phyloP scores from a whole-genome alignment of 331 rosid species.

The Prunus yedoensis region DNA sequence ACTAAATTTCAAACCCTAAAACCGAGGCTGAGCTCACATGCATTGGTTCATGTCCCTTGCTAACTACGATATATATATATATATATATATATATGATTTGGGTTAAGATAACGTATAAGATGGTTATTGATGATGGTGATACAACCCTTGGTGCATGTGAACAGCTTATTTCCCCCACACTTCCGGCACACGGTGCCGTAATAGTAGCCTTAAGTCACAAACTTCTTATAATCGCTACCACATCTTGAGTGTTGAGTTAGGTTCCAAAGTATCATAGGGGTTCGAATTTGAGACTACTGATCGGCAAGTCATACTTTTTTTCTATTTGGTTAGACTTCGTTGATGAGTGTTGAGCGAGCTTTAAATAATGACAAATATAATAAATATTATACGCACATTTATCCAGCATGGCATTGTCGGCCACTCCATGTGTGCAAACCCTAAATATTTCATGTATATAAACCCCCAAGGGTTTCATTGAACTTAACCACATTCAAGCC shows the following conservation, averaged over 20 bases:
- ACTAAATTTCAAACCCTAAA: constrained; percentile 29
- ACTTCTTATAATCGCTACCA: too few species aligned
- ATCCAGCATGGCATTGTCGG: neutral
- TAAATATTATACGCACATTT: neutral
- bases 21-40: constrained; percentile 46
- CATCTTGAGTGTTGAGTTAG: too few species aligned
- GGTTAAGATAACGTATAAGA: neutral
- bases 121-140: neutral
- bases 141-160: constrained; percentile 38
- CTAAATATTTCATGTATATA: neutral
- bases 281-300: too few species aligned
- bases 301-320: fast-evolving
- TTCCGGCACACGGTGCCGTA: neutral
- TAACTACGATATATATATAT: constrained; percentile 10
- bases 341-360: too few species aligned
- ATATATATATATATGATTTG: neutral
- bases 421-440: neutral
- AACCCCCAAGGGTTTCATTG: neutral
- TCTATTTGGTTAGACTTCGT: too few species aligned
- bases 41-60: constrained; percentile 32
- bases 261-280: too few species aligned
- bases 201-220: neutral
- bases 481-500: neutral
- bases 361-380: neutral
- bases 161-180: constrained; percentile 33